Conservation (phyloP, 2,329 filamentous ascomycete species). For the Alternaria triticina region DNA sequence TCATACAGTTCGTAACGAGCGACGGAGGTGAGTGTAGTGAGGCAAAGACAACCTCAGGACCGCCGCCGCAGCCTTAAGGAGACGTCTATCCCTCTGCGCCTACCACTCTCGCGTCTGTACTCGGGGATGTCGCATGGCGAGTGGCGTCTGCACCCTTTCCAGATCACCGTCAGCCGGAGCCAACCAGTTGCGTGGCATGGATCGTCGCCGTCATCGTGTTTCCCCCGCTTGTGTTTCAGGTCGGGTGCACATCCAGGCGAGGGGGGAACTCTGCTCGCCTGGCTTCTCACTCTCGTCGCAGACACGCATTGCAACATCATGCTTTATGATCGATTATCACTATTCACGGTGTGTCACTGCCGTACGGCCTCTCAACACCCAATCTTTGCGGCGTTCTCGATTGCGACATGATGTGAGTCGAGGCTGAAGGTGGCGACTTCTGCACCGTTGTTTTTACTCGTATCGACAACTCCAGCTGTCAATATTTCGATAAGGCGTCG, state of each 20-base stretch:
- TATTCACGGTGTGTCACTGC: neutral
- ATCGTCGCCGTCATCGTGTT: constrained; percentile 7
- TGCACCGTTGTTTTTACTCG: neutral
- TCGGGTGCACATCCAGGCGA: neutral
- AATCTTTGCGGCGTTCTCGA: neutral
- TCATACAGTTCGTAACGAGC: neutral
- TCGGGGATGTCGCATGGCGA: neutral
- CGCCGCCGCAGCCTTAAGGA: neutral
- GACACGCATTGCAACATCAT: neutral
- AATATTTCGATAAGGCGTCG: neutral
- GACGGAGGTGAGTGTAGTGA: neutral
- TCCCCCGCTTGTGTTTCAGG: constrained; percentile 16
- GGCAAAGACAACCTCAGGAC: neutral
- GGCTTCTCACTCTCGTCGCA: neutral
- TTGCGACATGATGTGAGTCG: neutral
- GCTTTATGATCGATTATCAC: neutral
- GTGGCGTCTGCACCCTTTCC: constrained; percentile 1
- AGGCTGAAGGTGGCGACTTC: neutral
- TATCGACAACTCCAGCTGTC: neutral
- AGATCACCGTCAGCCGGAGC: neutral
- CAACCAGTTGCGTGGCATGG: constrained; percentile 4
- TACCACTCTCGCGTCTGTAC: neutral
- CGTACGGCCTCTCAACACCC: neutral
- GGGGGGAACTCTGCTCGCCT: neutral
- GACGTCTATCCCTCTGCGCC: neutral